Evolutionary conservation across 768 basidiomycete genomes (phyloP).

Genomic region (Cytidiella melzeri): DNA sequence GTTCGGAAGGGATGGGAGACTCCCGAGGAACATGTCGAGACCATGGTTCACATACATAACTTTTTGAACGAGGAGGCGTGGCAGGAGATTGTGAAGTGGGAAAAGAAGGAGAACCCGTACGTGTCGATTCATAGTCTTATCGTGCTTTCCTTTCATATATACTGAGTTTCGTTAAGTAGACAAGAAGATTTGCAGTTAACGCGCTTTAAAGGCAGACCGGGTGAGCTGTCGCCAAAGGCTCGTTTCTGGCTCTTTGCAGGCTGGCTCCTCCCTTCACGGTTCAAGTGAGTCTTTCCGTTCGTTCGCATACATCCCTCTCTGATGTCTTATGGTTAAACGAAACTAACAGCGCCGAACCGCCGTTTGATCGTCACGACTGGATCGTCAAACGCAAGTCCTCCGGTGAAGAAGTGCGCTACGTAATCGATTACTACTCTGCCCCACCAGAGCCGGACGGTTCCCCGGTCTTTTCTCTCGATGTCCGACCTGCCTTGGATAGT

Average conservation of each 20-base stretch:
- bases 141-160: too few species aligned
- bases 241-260: conserved; percentile 81
- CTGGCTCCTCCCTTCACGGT: conserved; percentile 81
- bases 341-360: conserved; percentile 68
- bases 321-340: background rate
- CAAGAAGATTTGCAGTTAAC: conserved; percentile 69
- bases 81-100: conserved; percentile 93
- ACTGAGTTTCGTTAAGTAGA: conserved; percentile 34
- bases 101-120: conserved; percentile 60
- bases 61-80: conserved; percentile 97
- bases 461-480: conserved; percentile 93
- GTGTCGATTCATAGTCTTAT: conserved; percentile 20
- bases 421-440: conserved; percentile 98
- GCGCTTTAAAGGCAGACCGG: conserved; percentile 84
- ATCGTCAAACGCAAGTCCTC: conserved; percentile 74
- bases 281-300: conserved; percentile 57
- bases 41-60: conserved; percentile 98
- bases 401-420: conserved; percentile 84
- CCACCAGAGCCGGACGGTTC: conserved; percentile 85
- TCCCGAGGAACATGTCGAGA: conserved; percentile 91
- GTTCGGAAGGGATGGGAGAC: conserved; percentile 97
- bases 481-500: conserved; percentile 89
- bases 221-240: conserved; percentile 93
- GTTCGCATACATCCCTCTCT: background rate
- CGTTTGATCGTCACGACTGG: conserved; percentile 97